These are phyloP conservation scores for Barbarea vulgaris DNA, from an alignment of 345 rosid genomes.

Conservation along the genomic window DNA sequence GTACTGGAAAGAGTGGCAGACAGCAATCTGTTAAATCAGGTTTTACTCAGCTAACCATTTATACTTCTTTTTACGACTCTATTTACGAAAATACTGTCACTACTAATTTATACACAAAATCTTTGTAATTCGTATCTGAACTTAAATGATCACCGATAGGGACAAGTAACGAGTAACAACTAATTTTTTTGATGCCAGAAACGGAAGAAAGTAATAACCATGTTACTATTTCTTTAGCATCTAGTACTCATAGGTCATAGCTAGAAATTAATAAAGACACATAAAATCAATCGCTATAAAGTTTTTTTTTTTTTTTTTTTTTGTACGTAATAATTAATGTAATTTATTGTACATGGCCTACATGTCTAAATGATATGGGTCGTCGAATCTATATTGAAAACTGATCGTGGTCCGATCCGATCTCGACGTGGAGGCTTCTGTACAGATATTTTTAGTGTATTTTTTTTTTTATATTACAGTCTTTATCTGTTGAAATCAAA, in stretches of 20 bases:
- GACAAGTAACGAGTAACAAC: background rate
- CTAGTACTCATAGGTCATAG: slow-evolving; percentile 1
- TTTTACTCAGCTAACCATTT: background rate
- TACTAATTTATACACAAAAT: background rate
- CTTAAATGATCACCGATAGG: background rate
- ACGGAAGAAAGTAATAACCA: background rate
- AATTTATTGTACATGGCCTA: slow-evolving; percentile 30
- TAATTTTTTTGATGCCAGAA: too few species aligned
- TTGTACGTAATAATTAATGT: slow-evolving; percentile 2
- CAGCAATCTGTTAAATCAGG: slow-evolving; percentile 30
- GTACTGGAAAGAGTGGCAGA: slow-evolving; percentile 33
- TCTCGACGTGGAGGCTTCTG: slow-evolving; percentile 13
- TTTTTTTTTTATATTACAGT: background rate
- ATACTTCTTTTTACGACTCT: background rate
- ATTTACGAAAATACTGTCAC: background rate
- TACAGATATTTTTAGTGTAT: background rate
- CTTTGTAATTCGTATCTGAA: background rate
- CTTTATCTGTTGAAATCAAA: background rate
- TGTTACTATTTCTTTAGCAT: background rate
- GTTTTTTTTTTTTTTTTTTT: slow-evolving; percentile 4
- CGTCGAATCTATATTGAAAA: slow-evolving; percentile 25
- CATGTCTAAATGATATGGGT: slow-evolving; percentile 30
- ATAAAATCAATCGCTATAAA: background rate
- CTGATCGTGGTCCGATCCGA: slow-evolving; percentile 5
- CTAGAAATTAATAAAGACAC: background rate